Evolutionary conservation across 805 yeast genomes (phyloP).

Genomic region (Candida hispaniensis): DNA sequence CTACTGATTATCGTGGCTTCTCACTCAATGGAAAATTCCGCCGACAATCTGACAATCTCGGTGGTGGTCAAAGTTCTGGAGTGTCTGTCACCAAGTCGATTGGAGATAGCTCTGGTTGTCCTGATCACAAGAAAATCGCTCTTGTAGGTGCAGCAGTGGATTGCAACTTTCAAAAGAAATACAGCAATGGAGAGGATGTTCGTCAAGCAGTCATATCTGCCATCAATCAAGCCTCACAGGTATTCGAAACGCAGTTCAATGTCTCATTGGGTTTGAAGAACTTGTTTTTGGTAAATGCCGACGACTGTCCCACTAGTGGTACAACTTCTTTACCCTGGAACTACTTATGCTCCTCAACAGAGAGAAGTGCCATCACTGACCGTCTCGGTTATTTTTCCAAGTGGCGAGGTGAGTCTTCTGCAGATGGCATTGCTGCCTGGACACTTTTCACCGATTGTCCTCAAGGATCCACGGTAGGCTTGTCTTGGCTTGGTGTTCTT

Average conservation of each 20-base stretch:
- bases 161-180: slow-evolving; percentile 27
- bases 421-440: slow-evolving; percentile 31
- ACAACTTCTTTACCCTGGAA: slow-evolving; percentile 24
- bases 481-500: slow-evolving; percentile 31
- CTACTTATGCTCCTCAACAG: slow-evolving; percentile 21
- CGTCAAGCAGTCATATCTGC: slow-evolving; percentile 26
- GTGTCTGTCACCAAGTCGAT: slow-evolving; percentile 22
- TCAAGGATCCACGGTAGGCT: slow-evolving; percentile 30
- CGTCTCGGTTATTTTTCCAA: slow-evolving; percentile 25
- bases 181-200: slow-evolving; percentile 23
- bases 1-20: slow-evolving; percentile 1
- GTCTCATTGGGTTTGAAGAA: slow-evolving; percentile 29
- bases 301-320: slow-evolving; percentile 7
- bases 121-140: slow-evolving; percentile 26
- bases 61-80: slow-evolving; percentile 24
- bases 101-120: slow-evolving; percentile 29
- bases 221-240: slow-evolving; percentile 29
- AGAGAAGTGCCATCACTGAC: slow-evolving; percentile 20
- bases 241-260: slow-evolving; percentile 30
- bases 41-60: slow-evolving; percentile 19
- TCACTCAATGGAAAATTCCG: too few relatives aligned
- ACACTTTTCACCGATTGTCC: slow-evolving; percentile 28
- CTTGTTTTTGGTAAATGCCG: slow-evolving; percentile 20
- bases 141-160: slow-evolving; percentile 32
- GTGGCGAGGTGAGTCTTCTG: slow-evolving; percentile 27